Evolutionary conservation across 83 land plant genomes (phyloP), one percentile per base, ranked within the genome.

Genomic region (Picea abies): DNA sequence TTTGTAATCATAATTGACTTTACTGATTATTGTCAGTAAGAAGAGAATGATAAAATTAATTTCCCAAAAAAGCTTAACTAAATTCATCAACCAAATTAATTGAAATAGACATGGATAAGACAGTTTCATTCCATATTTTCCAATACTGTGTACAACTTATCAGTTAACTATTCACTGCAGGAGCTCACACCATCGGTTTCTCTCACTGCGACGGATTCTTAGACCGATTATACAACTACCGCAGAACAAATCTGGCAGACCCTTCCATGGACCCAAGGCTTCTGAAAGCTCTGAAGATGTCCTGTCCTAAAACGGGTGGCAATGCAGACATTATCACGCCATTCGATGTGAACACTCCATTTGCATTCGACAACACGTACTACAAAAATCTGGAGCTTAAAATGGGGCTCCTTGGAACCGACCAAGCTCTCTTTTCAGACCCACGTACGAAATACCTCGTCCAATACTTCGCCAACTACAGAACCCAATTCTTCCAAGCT

Each of bases 131-230:
- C 58, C 12, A 6, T 44, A 6, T 44, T 44, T 44, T 44, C 49
- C 1, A 44, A 44, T 44, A 44, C 7, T 5, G 7, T 44, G 1
- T 44, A 44, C 49, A 56, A 11, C 58, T 56, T 56, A 56, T 3
- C 58, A 56, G 12, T 56, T 56, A 56, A 61, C 22, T 19, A n/a
- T 22, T 2, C 75, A 29, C 15, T 62, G 49, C 81, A 79, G 81
- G 90, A 14, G 86, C 85, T 49, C 86, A 84, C 78, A 84, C 66
- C 29, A 84, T 84, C 58, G 86, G 86, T 23, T 93, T 92, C 85
- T 84, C 95, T 22, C 95, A 93, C 83, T 93, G 95, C 79, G 67
- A 86, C 60, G 89, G 90, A 44, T 90, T 93, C 83, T 39, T 84
- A 39, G 82, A 22, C 83, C 83, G 94, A 2, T 83, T 93, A 23